Percentiles rank a stretch among this genome's conserved stretches.
Evolutionary conservation across 2,329 filamentous ascomycete species (phyloP).

Genomic region (Dryadomyces quercivorus): DNA sequence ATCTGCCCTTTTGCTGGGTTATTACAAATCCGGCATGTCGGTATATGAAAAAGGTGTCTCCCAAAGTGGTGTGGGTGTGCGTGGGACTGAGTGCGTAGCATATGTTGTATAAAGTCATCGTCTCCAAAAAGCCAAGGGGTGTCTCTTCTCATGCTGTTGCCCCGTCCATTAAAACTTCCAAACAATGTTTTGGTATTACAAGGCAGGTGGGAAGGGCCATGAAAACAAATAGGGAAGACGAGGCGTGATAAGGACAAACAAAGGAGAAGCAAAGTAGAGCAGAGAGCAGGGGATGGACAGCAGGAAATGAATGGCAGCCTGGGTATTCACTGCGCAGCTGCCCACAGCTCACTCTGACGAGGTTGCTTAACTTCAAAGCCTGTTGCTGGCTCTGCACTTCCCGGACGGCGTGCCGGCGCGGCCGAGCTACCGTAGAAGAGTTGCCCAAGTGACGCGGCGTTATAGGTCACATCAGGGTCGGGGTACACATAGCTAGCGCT

Average conservation of each 20-base stretch:
- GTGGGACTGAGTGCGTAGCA: not conserved
- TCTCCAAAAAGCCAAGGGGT: not conserved
- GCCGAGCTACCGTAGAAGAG: conserved; percentile 55
- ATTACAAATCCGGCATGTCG: not conserved
- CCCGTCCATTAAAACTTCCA: not conserved
- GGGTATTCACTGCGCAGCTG: conserved; percentile 27
- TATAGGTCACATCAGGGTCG: conserved; percentile 61
- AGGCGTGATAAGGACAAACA: not conserved
- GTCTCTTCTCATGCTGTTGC: not conserved
- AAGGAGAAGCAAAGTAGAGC: not conserved
- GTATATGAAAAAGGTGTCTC: not conserved
- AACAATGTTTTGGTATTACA: not conserved
- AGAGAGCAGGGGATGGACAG: not conserved
- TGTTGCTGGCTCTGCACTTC: conserved; percentile 54
- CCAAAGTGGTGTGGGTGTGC: not conserved
- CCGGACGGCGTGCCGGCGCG: conserved; percentile 48
- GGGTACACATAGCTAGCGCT: conserved; percentile 61
- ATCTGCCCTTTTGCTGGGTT: not conserved
- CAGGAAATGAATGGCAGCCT: not conserved
- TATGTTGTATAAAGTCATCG: conserved; percentile 1
- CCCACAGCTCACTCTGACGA: conserved; percentile 42
- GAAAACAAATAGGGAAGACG: not conserved
- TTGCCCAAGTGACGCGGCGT: conserved; percentile 46
- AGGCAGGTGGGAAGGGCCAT: not conserved
- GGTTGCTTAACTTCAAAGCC: conserved; percentile 26